These are phyloP conservation scores for Chrysoporthe austroafricana DNA, from an alignment of 2,329 filamentous ascomycete genomes.

Conservation along the genomic window DNA sequence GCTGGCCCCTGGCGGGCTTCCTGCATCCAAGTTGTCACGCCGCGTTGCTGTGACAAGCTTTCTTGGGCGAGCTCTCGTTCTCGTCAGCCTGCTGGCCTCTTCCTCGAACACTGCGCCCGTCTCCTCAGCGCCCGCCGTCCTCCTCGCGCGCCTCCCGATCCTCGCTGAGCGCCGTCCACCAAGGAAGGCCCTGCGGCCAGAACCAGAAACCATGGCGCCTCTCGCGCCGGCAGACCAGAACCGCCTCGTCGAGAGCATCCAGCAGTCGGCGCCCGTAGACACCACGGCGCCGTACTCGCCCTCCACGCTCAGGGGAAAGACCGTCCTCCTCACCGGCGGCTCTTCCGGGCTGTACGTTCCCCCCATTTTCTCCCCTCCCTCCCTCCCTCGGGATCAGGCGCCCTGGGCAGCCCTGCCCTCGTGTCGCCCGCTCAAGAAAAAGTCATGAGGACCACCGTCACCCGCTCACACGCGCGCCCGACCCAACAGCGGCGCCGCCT, in stretches of 20 bases:
- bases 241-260: conserved; percentile 21
- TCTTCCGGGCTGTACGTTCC: conserved; percentile 56
- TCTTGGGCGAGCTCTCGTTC: too few species aligned
- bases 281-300: conserved; percentile 48
- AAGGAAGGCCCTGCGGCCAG: neutral
- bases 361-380: neutral
- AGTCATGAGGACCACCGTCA: neutral
- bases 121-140: neutral
- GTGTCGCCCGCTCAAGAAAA: neutral
- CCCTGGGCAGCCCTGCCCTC: too few species aligned
- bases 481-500: conserved; percentile 48
- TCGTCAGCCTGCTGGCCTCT: too few species aligned
- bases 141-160: neutral
- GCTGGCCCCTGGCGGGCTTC: neutral
- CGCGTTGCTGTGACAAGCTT: too few species aligned
- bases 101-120: neutral
- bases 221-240: conserved; percentile 33
- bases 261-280: conserved; percentile 50
- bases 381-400: neutral
- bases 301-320: conserved; percentile 54
- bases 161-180: too few species aligned
- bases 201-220: conserved; percentile 33
- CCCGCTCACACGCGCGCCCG: neutral
- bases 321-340: conserved; percentile 66
- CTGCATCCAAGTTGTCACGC: neutral